A percentile compares a stretch with the other conserved stretches of the same genome.
Conservation (phyloP, 2,329 filamentous ascomycete genomes). For the Emmonsia crescens region DNA sequence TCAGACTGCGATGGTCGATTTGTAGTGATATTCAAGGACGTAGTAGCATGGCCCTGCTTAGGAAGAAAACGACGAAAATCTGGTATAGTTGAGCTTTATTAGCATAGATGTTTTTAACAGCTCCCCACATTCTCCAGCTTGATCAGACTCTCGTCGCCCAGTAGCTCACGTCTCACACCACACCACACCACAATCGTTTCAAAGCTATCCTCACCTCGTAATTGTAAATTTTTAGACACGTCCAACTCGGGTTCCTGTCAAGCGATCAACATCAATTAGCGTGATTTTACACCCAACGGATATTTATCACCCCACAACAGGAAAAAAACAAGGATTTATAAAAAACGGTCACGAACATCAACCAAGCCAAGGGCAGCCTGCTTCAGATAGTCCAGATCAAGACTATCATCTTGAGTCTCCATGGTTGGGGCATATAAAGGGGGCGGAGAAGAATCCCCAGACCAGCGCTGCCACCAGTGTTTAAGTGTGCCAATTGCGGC, state of each 20-base stretch:
- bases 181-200: not conserved
- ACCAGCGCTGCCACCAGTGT: not conserved
- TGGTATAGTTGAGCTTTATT: not conserved
- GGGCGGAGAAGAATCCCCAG: not conserved
- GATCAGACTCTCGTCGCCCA: not conserved
- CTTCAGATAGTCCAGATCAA: constrained; percentile 31
- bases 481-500: not conserved
- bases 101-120: not conserved
- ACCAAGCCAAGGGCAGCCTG: constrained; percentile 31
- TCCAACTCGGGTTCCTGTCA: constrained; percentile 2
- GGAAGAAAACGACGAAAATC: not conserved
- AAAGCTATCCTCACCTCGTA: not conserved
- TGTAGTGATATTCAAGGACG: constrained; percentile 3
- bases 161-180: not conserved
- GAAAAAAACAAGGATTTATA: not conserved
- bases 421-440: constrained; percentile 14
- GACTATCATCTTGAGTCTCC: constrained; percentile 32
- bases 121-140: not conserved
- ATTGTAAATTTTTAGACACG: constrained; percentile 1
- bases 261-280: constrained; percentile 3
- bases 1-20: constrained; percentile 11
- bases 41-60: not conserved
- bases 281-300: not conserved
- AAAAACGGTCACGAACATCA: constrained; percentile 21
- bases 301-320: not conserved